phyloP scores from a whole-genome alignment of 1,284 basidiomycete species.

The Pseudozyma sp. region DNA sequence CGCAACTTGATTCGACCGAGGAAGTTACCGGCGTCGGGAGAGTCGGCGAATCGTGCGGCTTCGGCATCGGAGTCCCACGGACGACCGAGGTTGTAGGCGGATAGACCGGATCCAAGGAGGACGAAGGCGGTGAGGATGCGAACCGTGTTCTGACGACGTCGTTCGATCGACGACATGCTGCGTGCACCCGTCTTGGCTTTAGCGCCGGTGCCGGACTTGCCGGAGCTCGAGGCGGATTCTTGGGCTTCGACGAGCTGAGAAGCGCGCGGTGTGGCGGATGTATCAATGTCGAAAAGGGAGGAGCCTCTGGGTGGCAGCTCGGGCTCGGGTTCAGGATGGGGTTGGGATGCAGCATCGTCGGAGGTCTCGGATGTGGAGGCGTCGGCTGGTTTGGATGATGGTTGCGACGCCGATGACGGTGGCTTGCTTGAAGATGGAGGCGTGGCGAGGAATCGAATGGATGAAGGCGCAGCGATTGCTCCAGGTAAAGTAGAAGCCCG shows the following conservation, averaged over 20 bases:
- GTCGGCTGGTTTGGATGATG: neutral
- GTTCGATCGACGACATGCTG: constrained; percentile 67
- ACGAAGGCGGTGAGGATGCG: constrained; percentile 48
- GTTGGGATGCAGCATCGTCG: constrained; percentile 6
- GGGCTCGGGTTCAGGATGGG: constrained; percentile 4
- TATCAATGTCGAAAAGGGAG: constrained; percentile 59
- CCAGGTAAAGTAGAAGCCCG: constrained; percentile 4
- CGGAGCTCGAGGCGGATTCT: constrained; percentile 4
- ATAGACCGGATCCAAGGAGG: constrained; percentile 47
- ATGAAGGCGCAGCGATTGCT: constrained; percentile 4
- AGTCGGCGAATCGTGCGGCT: constrained; percentile 42
- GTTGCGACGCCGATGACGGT: neutral
- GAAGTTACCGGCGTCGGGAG: constrained; percentile 44
- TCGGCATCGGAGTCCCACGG: constrained; percentile 68
- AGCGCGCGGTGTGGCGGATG: constrained; percentile 37
- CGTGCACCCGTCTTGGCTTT: constrained; percentile 65
- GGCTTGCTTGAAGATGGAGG: constrained; percentile 15
- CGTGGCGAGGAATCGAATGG: constrained; percentile 38
- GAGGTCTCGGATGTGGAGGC: constrained; percentile 5
- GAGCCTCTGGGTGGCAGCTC: constrained; percentile 21
- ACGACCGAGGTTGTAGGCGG: constrained; percentile 62
- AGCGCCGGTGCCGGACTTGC: constrained; percentile 61
- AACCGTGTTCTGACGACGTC: constrained; percentile 59
- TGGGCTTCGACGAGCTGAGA: constrained; percentile 36
- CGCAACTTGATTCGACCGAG: constrained; percentile 61